These are phyloP conservation scores for Pleodorina starrii DNA, from an alignment of 139 green algal species.

Conservation along the genomic window DNA sequence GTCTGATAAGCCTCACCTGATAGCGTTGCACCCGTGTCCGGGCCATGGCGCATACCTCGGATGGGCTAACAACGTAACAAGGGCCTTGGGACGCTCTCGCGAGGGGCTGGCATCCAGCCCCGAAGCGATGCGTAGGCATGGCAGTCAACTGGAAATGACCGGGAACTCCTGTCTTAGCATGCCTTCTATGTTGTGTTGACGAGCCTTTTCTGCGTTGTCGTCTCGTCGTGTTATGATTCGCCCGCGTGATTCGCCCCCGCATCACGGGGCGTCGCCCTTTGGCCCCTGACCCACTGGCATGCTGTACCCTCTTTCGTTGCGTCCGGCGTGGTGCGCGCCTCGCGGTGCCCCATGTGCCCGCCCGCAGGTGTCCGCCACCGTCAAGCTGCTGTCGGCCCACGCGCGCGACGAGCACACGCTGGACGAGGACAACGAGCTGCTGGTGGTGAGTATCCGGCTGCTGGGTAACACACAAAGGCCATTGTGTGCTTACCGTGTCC, in stretches of 20 bases:
- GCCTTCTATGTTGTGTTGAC: too few species aligned
- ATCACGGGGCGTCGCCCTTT: neutral
- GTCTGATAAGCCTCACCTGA: neutral
- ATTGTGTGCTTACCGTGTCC: too few species aligned
- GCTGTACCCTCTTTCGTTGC: neutral
- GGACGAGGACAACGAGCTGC: conserved; percentile 38
- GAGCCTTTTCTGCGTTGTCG: neutral
- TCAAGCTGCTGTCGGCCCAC: conserved; percentile 52
- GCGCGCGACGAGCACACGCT: conserved; percentile 48
- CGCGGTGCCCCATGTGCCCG: neutral
- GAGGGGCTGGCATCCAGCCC: too few species aligned
- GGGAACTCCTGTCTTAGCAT: neutral
- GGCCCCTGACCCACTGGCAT: neutral
- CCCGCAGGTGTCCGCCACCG: conserved; percentile 39
- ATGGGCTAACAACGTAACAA: neutral
- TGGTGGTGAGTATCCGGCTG: neutral
- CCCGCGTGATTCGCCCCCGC: neutral
- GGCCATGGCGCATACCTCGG: neutral
- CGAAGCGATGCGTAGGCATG: too few species aligned
- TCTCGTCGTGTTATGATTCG: neutral
- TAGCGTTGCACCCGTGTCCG: neutral
- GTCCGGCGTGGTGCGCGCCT: neutral
- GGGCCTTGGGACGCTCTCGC: neutral
- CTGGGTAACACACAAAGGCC: too few species aligned
- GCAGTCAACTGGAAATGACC: too few species aligned